Percentiles rank a stretch among this genome's conserved stretches.
Evolutionary conservation across 352 stramenopile genomes (phyloP).

Genomic region (Globisporangium radiosum): DNA sequence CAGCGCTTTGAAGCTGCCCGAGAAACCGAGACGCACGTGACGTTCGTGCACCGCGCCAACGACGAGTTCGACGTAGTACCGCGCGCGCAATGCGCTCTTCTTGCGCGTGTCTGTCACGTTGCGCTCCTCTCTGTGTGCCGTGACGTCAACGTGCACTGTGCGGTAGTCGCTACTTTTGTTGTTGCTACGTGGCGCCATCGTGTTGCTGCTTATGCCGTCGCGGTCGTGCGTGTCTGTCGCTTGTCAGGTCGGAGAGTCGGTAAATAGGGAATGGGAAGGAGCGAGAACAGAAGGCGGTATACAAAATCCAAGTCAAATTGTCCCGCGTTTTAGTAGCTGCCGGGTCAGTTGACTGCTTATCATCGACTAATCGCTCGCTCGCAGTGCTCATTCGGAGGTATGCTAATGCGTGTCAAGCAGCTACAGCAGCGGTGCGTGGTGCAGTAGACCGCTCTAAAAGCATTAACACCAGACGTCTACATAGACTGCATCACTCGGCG

Average conservation of each 20-base stretch:
- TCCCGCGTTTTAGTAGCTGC: neutral
- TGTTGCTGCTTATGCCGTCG: neutral
- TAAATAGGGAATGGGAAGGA: neutral
- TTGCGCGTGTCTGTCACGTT: constrained; percentile 40
- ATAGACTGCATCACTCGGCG: neutral
- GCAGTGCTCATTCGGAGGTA: too few relatives aligned
- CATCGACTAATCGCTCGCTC: too few relatives aligned
- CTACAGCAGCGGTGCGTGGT: too few relatives aligned
- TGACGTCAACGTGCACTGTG: constrained; percentile 51
- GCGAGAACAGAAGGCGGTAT: neutral
- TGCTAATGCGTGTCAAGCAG: too few relatives aligned
- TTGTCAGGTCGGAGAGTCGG: neutral
- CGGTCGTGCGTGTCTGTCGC: neutral
- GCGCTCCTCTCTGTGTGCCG: constrained; percentile 54
- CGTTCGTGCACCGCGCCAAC: constrained; percentile 38
- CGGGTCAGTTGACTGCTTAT: too few relatives aligned
- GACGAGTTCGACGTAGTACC: constrained; percentile 71
- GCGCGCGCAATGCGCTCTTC: constrained; percentile 41
- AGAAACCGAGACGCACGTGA: constrained; percentile 59
- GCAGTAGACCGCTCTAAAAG: too few relatives aligned
- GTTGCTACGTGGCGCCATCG: constrained; percentile 14
- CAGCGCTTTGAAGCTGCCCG: constrained; percentile 53
- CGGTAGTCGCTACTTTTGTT: neutral
- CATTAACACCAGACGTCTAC: too few relatives aligned
- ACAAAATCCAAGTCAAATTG: neutral